These are phyloP conservation scores for Conoideocrella luteorostrata DNA, from an alignment of 2,329 filamentous ascomycete species.

Conservation along the genomic window DNA sequence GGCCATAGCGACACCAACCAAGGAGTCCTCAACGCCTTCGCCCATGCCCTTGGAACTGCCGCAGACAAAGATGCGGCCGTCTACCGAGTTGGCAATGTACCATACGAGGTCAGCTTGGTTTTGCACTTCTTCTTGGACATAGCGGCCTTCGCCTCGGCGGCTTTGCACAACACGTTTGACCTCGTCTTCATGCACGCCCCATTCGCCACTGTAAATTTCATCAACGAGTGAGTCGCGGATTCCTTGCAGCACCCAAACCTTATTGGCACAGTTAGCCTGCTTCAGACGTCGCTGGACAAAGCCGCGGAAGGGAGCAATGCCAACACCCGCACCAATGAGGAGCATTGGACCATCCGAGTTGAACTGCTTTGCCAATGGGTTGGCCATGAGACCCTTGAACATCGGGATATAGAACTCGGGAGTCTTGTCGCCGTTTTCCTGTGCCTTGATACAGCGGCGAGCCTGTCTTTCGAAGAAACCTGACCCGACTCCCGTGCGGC, in stretches of 20 bases:
- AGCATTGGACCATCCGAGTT: constrained; percentile 95
- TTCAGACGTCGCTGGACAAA: constrained; percentile 92
- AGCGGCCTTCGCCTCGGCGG: constrained; percentile 70
- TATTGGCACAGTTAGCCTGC: constrained; percentile 94
- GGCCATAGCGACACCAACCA: constrained; percentile 85
- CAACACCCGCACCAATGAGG: constrained; percentile 91
- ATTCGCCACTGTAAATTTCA: constrained; percentile 93
- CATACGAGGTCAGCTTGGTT: constrained; percentile 94
- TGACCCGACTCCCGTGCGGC: constrained; percentile 78
- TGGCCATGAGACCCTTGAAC: constrained; percentile 98
- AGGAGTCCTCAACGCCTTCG: constrained; percentile 82
- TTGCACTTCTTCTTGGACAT: constrained; percentile 92
- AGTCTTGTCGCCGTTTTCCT: constrained; percentile 49
- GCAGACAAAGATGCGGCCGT: constrained; percentile 93
- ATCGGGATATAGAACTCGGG: constrained; percentile 77
- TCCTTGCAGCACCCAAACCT: constrained; percentile 94
- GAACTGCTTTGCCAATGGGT: constrained; percentile 88
- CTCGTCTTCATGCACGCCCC: constrained; percentile 86
- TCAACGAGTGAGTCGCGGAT: constrained; percentile 91
- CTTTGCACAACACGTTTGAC: constrained; percentile 78
- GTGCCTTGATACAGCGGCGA: constrained; percentile 60
- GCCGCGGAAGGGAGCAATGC: constrained; percentile 93
- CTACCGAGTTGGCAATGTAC: constrained; percentile 95
- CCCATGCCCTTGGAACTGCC: constrained; percentile 96
- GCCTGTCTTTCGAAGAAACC: constrained; percentile 91